Conservation (phyloP, 768 basidiomycete genomes). For the Serendipita sp. region DNA sequence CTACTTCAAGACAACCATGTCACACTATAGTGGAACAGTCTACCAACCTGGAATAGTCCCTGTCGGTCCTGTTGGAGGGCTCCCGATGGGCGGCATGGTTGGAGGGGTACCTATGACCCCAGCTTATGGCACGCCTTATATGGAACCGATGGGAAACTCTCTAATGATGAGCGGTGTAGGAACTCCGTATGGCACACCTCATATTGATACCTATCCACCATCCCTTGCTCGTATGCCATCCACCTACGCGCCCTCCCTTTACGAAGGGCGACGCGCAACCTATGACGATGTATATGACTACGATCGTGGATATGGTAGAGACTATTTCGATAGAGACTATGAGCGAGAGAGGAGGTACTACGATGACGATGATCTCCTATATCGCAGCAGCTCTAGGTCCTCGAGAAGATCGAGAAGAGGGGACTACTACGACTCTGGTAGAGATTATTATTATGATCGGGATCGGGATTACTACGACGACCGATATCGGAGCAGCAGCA, state of each 20-base stretch:
- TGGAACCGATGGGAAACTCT: not conserved
- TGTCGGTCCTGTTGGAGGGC: not conserved
- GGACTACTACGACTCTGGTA: not conserved
- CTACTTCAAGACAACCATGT: not conserved
- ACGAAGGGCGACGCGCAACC: no score
- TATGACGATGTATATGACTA: not conserved
- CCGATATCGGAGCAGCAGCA: not conserved
- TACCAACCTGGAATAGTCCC: not conserved
- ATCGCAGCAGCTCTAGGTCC: not conserved
- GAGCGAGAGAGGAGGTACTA: not conserved
- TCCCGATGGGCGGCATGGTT: slow-evolving; percentile 2
- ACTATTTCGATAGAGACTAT: not conserved
- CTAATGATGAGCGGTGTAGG: not conserved
- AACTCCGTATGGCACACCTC: not conserved
- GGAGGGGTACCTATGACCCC: not conserved
- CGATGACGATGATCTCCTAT: not conserved
- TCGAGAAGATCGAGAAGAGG: not conserved
- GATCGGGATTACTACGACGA: not conserved
- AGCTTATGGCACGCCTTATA: not conserved
- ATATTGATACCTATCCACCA: not conserved
- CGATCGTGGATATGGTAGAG: not conserved
- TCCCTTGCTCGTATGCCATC: not conserved
- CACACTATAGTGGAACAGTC: not conserved
- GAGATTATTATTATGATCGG: not conserved
- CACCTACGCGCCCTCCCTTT: not conserved